Conservation (phyloP, 1,284 basidiomycete genomes). For the Ceratobasidium sp. region DNA sequence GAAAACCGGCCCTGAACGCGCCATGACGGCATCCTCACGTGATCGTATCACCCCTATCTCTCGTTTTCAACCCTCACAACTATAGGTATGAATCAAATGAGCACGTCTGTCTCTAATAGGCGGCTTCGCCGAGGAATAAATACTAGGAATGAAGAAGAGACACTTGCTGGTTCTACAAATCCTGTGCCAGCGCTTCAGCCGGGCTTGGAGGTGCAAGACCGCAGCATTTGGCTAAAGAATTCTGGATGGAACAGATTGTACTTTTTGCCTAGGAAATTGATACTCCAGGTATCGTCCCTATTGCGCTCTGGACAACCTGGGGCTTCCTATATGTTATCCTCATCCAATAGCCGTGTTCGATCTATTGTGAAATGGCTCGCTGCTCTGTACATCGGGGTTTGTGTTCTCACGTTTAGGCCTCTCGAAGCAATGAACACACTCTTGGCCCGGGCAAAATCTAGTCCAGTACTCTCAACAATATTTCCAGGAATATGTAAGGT, state of each 20-base stretch:
- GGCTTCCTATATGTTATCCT: too few species aligned
- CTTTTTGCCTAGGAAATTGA: background rate
- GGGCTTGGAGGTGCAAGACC: background rate
- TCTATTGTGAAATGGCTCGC: background rate
- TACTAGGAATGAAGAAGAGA: background rate
- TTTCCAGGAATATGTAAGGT: background rate
- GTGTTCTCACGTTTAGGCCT: slow-evolving; percentile 19
- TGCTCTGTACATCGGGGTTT: slow-evolving; percentile 2
- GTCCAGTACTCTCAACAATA: background rate
- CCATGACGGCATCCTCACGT: slow-evolving; percentile 11
- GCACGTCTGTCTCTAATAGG: slow-evolving; percentile 13
- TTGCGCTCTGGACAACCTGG: background rate
- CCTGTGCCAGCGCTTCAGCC: background rate
- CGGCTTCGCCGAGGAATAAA: background rate
- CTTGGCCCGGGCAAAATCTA: background rate
- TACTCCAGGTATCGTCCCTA: background rate
- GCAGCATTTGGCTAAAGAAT: background rate
- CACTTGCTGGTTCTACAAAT: background rate
- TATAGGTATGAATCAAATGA: slow-evolving; percentile 14
- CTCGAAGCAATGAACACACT: background rate
- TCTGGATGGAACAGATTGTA: slow-evolving; percentile 1
- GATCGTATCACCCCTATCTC: background rate
- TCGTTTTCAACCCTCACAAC: background rate
- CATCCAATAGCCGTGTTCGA: background rate
- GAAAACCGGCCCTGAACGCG: slow-evolving; percentile 60